Conservation (phyloP, 768 basidiomycete genomes). For the Hysterangium stoloniferum region DNA sequence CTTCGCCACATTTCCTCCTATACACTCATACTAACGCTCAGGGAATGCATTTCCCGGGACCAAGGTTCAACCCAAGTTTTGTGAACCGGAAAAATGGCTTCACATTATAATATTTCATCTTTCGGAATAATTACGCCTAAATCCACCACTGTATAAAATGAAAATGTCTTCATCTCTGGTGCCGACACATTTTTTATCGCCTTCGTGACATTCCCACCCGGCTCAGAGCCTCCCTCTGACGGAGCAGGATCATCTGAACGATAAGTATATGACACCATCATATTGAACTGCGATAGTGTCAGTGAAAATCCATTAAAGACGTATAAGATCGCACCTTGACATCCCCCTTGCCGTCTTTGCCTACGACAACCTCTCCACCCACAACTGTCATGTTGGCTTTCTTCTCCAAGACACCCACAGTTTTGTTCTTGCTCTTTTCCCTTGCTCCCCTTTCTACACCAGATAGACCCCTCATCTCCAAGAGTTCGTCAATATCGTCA, state of each 20-base stretch:
- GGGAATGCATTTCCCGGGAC: too few species aligned
- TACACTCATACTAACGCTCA: too few species aligned
- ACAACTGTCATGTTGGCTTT: slow-evolving; percentile 85
- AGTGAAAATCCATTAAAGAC: neutral
- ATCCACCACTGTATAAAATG: slow-evolving; percentile 81
- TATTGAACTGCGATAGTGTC: slow-evolving; percentile 61
- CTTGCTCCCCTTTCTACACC: slow-evolving; percentile 8
- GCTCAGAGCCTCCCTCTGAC: slow-evolving; percentile 48
- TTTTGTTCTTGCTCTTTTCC: slow-evolving; percentile 23
- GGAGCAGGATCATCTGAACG: slow-evolving; percentile 78
- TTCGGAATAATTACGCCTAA: slow-evolving; percentile 63
- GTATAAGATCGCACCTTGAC: slow-evolving; percentile 55
- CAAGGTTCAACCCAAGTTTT: too few species aligned
- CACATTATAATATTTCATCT: too few species aligned
- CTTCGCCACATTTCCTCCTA: slow-evolving; percentile 25
- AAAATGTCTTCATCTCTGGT: slow-evolving; percentile 80
- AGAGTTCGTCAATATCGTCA: slow-evolving; percentile 40
- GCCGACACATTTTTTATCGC: slow-evolving; percentile 38
- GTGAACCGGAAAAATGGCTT: too few species aligned
- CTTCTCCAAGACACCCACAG: slow-evolving; percentile 79
- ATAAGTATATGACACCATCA: slow-evolving; percentile 92
- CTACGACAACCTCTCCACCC: slow-evolving; percentile 81
- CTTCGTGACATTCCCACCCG: slow-evolving; percentile 24
- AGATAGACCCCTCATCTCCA: slow-evolving; percentile 34
- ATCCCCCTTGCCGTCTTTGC: slow-evolving; percentile 67